Percentiles rank a stretch among this genome's conserved stretches.
Evolutionary conservation across 371 early-diverging fungal genomes (phyloP).

Genomic region (Synchytrium microbalum): DNA sequence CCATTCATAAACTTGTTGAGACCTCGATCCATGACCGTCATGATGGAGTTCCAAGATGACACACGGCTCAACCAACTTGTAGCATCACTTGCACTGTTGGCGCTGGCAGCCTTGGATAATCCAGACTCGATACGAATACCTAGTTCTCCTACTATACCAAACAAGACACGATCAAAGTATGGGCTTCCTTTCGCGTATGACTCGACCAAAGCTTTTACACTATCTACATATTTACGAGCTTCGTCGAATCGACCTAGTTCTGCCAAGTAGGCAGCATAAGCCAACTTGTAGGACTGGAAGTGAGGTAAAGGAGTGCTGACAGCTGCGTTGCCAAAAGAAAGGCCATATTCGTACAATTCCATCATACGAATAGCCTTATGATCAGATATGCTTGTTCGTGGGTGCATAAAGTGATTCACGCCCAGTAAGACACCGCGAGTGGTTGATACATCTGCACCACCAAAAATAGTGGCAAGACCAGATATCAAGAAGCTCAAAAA

Average conservation of each 20-base stretch:
- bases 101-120: constrained; percentile 14
- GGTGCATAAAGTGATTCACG: constrained; percentile 31
- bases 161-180: constrained; percentile 63
- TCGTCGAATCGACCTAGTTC: constrained; percentile 67
- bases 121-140: constrained; percentile 30
- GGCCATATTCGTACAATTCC: constrained; percentile 69
- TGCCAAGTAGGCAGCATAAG: constrained; percentile 69
- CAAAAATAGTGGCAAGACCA: constrained; percentile 42
- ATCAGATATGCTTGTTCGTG: constrained; percentile 31
- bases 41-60: constrained; percentile 55
- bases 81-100: constrained; percentile 30
- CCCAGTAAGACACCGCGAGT: constrained; percentile 56
- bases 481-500: constrained; percentile 58
- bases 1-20: constrained; percentile 56
- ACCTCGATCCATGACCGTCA: constrained; percentile 61
- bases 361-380: constrained; percentile 53
- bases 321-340: background rate
- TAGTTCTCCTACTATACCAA: constrained; percentile 47
- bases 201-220: constrained; percentile 64
- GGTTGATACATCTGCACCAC: constrained; percentile 52
- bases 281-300: constrained; percentile 80
- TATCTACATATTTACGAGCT: constrained; percentile 67
- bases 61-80: constrained; percentile 43
- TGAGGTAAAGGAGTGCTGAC: constrained; percentile 50
- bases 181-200: constrained; percentile 63